These are phyloP conservation scores for Zizania palustris DNA, from an alignment of 202 grass and related monocot species.

Conservation along the genomic window DNA sequence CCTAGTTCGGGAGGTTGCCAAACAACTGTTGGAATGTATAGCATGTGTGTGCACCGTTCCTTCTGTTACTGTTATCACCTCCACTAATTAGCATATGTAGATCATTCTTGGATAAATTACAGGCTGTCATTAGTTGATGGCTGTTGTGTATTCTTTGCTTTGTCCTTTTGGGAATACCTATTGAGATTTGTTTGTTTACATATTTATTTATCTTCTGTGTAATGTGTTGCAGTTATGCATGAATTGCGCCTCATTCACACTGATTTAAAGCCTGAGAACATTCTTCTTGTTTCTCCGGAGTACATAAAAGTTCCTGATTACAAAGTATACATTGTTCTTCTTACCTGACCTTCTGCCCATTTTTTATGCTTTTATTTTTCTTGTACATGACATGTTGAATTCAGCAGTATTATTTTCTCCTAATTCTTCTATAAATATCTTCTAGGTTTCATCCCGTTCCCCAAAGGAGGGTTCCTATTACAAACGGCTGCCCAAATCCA, in stretches of 20 bases:
- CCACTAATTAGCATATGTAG: constrained; percentile 35
- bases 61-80: constrained; percentile 42
- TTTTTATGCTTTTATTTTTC: not conserved
- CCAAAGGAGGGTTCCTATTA: constrained; percentile 77
- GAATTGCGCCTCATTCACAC: constrained; percentile 98
- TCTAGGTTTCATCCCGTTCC: constrained; percentile 68
- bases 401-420: not conserved
- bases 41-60: constrained; percentile 92
- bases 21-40: constrained; percentile 98
- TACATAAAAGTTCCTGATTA: constrained; percentile 97
- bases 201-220: constrained; percentile 65
- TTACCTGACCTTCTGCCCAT: constrained; percentile 9
- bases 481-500: constrained; percentile 81
- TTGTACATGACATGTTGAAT: not conserved
- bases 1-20: constrained; percentile 95
- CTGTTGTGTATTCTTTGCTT: constrained; percentile 32
- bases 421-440: constrained; percentile 20
- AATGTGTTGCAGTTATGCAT: constrained; percentile 99
- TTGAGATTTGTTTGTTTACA: constrained; percentile 26
- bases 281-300: constrained; percentile 98
- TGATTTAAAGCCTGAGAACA: constrained; percentile 99
- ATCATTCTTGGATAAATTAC: constrained; percentile 37
- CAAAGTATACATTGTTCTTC: constrained; percentile 87
- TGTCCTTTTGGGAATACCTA: constrained; percentile 39
- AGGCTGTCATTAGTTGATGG: constrained; percentile 39